phyloP scores from a whole-genome alignment of 768 basidiomycete genomes.

The Sutorius australiensis region DNA sequence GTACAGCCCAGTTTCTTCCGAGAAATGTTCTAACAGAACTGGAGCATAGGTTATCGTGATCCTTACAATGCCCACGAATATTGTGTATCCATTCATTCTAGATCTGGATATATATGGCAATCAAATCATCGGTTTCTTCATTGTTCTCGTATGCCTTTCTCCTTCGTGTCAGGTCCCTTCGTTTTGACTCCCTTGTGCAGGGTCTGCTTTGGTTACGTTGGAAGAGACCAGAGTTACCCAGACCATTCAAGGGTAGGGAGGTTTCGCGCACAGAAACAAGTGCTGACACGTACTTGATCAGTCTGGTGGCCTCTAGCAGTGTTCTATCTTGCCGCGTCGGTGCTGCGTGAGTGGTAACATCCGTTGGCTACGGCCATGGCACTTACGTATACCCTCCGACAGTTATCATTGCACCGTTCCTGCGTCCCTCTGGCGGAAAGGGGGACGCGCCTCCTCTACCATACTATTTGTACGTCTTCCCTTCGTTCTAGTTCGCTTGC shows the following conservation, averaged over 20 bases:
- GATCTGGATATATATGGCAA: conserved; percentile 45
- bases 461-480: conserved; percentile 44
- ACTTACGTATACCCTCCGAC: not conserved
- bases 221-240: conserved; percentile 41
- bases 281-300: conserved; percentile 14
- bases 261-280: not conserved
- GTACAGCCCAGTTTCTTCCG: not conserved
- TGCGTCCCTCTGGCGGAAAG: conserved; percentile 48
- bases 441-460: conserved; percentile 61
- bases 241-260: conserved; percentile 51
- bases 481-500: too few relatives aligned
- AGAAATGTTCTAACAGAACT: not conserved
- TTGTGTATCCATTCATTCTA: conserved; percentile 58
- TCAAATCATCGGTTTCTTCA: conserved; percentile 54
- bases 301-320: conserved; percentile 55
- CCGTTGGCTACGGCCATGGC: conserved; percentile 7
- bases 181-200: conserved; percentile 23
- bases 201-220: conserved; percentile 57
- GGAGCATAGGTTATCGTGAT: conserved; percentile 45
- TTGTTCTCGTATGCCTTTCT: conserved; percentile 42
- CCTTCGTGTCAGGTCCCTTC: conserved; percentile 26
- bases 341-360: conserved; percentile 41
- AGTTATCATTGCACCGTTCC: conserved; percentile 56
- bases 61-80: conserved; percentile 44
- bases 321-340: conserved; percentile 50